These are phyloP conservation scores for Phytophthora agathidicida DNA, from an alignment of 352 stramenopile species.

Conservation along the genomic window DNA sequence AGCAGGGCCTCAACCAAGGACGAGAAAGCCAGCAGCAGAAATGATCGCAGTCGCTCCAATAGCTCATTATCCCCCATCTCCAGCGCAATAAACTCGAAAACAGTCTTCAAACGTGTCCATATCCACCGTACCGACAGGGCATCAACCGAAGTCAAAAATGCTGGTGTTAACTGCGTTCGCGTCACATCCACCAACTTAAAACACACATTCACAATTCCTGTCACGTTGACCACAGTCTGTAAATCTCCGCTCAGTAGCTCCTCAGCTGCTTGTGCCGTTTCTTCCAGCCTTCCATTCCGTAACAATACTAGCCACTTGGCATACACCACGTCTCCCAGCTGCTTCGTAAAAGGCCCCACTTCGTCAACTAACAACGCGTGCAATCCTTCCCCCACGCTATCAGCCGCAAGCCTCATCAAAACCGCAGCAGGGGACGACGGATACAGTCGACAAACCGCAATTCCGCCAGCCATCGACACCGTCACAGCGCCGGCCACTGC, in stretches of 20 bases:
- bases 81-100: constrained; percentile 9
- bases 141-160: not conserved
- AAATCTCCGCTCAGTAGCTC: constrained; percentile 2
- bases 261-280: constrained; percentile 8
- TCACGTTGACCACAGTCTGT: not conserved
- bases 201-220: constrained; percentile 1
- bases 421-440: constrained; percentile 27
- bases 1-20: constrained; percentile 9
- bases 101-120: constrained; percentile 1
- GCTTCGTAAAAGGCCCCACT: not conserved
- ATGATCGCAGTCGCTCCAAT: not conserved
- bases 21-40: not conserved
- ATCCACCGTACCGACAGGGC: constrained; percentile 10
- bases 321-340: not conserved
- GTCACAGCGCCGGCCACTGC: constrained; percentile 11
- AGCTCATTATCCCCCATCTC: not conserved
- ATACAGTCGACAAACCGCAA: constrained; percentile 27
- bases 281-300: constrained; percentile 1
- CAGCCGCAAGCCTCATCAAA: constrained; percentile 7
- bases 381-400: constrained; percentile 5
- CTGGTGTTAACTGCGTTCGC: constrained; percentile 2
- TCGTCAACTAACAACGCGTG: not conserved
- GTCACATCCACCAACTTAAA: not conserved
- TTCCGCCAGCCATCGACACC: constrained; percentile 18
- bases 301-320: constrained; percentile 9